Evolutionary conservation across 805 yeast genomes (phyloP).

Genomic region (Metschnikowia chrysomelidarum): DNA sequence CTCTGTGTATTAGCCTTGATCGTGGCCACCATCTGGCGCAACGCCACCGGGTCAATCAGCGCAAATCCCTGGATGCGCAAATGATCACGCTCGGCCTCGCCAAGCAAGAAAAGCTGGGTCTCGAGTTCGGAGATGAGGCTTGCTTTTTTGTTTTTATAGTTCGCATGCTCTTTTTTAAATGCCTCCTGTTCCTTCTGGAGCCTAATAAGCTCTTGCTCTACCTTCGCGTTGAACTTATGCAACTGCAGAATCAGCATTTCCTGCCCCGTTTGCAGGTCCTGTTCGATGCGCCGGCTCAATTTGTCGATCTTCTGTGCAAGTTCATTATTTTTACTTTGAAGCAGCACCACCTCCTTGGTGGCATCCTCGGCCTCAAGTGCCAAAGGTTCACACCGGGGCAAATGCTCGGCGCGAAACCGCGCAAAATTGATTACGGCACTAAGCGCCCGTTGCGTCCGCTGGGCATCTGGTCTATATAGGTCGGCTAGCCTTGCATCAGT

Average conservation of each 20-base stretch:
- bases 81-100: slow-evolving; percentile 56
- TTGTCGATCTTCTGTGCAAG: slow-evolving; percentile 12
- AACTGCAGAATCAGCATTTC: slow-evolving; percentile 39
- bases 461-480: slow-evolving; percentile 72
- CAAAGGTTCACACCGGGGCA: slow-evolving; percentile 64
- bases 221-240: slow-evolving; percentile 46
- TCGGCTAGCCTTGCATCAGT: slow-evolving; percentile 75
- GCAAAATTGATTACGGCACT: slow-evolving; percentile 88
- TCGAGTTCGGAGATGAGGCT: slow-evolving; percentile 57
- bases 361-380: slow-evolving; percentile 53
- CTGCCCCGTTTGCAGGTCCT: slow-evolving; percentile 39
- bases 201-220: slow-evolving; percentile 61
- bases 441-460: slow-evolving; percentile 58
- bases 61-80: slow-evolving; percentile 61
- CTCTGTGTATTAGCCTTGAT: slow-evolving; percentile 45
- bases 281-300: slow-evolving; percentile 23
- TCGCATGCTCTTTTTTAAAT: slow-evolving; percentile 57
- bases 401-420: slow-evolving; percentile 74
- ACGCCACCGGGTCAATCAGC: slow-evolving; percentile 56
- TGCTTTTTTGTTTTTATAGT: slow-evolving; percentile 63
- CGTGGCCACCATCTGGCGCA: slow-evolving; percentile 52
- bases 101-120: slow-evolving; percentile 53
- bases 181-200: slow-evolving; percentile 62
- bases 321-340: slow-evolving; percentile 21
- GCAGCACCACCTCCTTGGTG: slow-evolving; percentile 38